These are phyloP conservation scores for Calonectria crousiana DNA, from an alignment of 2,329 filamentous ascomycete species.

Conservation along the genomic window DNA sequence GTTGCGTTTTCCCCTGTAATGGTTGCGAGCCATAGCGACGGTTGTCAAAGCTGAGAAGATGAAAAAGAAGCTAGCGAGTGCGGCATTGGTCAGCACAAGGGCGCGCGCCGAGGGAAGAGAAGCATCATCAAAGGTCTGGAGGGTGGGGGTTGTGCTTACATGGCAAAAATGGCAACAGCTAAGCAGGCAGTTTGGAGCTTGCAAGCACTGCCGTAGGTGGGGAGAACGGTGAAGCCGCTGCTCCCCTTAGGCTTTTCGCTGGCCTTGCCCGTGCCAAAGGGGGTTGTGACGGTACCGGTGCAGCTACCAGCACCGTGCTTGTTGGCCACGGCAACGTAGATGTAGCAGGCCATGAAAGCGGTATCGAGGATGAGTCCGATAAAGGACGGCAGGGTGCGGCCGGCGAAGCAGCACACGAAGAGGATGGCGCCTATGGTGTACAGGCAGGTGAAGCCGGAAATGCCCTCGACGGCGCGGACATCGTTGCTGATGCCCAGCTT, in stretches of 20 bases:
- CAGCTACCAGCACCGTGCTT: conserved; percentile 77
- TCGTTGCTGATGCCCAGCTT: conserved; percentile 71
- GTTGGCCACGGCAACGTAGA: conserved; percentile 84
- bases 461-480: conserved; percentile 80
- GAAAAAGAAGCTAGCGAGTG: conserved; percentile 74
- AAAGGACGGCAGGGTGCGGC: conserved; percentile 78
- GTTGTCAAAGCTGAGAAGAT: conserved; percentile 78
- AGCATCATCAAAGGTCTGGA: not conserved
- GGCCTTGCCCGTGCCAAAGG: conserved; percentile 74
- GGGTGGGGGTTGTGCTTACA: conserved; percentile 61
- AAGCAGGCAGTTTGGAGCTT: conserved; percentile 81
- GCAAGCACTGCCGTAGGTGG: conserved; percentile 70
- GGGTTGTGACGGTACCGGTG: conserved; percentile 69
- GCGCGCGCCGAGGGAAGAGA: not conserved
- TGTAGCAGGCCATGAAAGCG: conserved; percentile 80
- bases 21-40: conserved; percentile 75
- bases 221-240: conserved; percentile 61
- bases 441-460: conserved; percentile 79
- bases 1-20: conserved; percentile 80
- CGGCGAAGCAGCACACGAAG: conserved; percentile 83
- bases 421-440: conserved; percentile 81
- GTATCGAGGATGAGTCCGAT: conserved; percentile 82
- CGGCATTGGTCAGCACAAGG: not conserved
- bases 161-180: conserved; percentile 81
- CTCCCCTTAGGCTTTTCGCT: conserved; percentile 60